phyloP scores from a whole-genome alignment of 148 eudicot species.

The Diospyros kaki region DNA sequence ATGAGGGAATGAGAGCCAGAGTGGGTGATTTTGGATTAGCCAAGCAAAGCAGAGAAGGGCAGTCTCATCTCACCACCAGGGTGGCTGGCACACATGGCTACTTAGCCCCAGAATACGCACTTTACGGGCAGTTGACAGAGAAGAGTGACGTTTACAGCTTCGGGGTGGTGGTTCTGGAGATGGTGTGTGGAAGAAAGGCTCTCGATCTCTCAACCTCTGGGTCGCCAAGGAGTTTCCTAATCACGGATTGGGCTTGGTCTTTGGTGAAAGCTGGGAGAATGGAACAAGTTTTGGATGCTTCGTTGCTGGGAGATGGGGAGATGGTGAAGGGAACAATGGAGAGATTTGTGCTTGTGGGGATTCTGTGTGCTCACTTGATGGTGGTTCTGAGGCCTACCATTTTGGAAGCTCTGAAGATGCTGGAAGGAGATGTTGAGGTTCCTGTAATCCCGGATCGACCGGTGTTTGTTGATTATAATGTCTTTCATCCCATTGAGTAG shows the following conservation, averaged over 20 bases:
- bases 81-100: constrained; percentile 90
- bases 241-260: constrained; percentile 91
- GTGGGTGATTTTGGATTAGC: constrained; percentile 87
- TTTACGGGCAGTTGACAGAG: constrained; percentile 78
- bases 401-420: constrained; percentile 70
- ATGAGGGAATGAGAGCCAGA: constrained; percentile 63
- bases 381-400: constrained; percentile 86
- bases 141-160: constrained; percentile 83
- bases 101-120: constrained; percentile 78
- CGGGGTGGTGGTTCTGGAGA: constrained; percentile 76
- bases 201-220: constrained; percentile 60
- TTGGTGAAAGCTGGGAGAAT: constrained; percentile 51
- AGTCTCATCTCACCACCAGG: constrained; percentile 71
- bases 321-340: constrained; percentile 69
- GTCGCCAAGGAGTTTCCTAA: constrained; percentile 47
- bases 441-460: constrained; percentile 79
- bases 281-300: constrained; percentile 50
- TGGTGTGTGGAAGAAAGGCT: constrained; percentile 77
- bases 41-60: constrained; percentile 58
- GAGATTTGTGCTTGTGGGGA: constrained; percentile 74
- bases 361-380: constrained; percentile 89
- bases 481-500: background rate
- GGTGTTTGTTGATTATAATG: constrained; percentile 8
- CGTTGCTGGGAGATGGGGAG: constrained; percentile 23
- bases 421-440: constrained; percentile 86